Base-by-base conservation (phyloP, 1,139 yeast species). In the Entelexis paramagnoliae region DNA sequence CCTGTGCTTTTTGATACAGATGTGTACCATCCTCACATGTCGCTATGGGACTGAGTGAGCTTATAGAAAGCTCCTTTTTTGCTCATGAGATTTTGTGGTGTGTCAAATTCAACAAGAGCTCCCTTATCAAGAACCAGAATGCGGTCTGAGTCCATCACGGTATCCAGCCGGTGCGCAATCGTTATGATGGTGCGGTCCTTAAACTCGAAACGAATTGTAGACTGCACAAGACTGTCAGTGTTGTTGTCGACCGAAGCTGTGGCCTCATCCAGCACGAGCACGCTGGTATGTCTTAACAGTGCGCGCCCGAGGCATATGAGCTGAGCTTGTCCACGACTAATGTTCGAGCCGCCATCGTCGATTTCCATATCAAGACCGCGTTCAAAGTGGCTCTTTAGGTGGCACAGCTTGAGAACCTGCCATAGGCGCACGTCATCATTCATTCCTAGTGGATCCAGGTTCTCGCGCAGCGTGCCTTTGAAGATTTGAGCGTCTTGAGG, bases 161-260 rank as follows among this genome's bases (percentile, higher is more conserved):
- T 86, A 60, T 85, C 86, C 50, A 86, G 72, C 54, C 95, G 73
- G 62, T 84, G 94, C 0, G 95, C 94, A 60, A 84, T 83, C 0
- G 93, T 83, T 48, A 84, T 68, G 55, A 84, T 82, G 0, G 94
- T 84, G 61, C 81, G 74, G 58, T 80, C 74, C 49, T 69, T 71
- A 64, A 84, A 83, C 61, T 79, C 80, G 1, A 67, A 62, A 53
- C 88, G 72, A 40, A 84, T 83, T 0, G 93, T 83, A 58, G 80
- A 78, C 66, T 84, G 94, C 48, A 84, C 77, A 52, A 83, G 74
- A 58, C 74, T 75, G 61, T 84, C 94, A 0, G 94, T 84, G 62
- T 82, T 83, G 17, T 81, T 78, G 64, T 84, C 95, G 29, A 84
- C 89, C 3, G 91, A 83, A 0, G 94, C 88, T 0, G 94, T 84